Conservation (phyloP, 2,329 filamentous ascomycete species). For the Tolypocladium paradoxum region DNA sequence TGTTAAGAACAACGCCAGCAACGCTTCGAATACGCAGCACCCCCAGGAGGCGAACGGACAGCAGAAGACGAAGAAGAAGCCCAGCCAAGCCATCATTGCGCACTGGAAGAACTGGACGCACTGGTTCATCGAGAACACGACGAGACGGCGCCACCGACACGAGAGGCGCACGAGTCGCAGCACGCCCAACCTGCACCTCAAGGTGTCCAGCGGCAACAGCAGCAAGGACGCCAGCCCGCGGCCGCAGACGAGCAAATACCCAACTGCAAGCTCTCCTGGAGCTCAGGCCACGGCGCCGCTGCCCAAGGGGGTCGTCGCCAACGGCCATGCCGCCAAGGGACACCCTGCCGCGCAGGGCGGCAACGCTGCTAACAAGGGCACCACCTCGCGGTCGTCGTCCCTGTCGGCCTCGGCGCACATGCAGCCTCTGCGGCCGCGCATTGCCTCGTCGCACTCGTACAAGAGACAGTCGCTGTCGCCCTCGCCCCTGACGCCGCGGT, state of each 20-base stretch:
- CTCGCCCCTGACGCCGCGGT: constrained; percentile 77
- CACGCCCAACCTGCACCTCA: constrained; percentile 45
- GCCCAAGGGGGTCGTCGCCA: constrained; percentile 40
- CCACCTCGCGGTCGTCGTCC: constrained; percentile 10
- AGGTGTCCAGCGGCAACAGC: constrained; percentile 33
- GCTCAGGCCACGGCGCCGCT: constrained; percentile 30
- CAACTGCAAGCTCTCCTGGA: constrained; percentile 26
- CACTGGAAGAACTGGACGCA: constrained; percentile 56
- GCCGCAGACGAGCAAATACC: constrained; percentile 49
- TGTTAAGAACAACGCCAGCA: constrained; percentile 17
- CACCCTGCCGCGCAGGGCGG: constrained; percentile 7
- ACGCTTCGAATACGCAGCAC: constrained; percentile 10
- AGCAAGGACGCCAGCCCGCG: constrained; percentile 44
- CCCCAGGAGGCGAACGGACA: constrained; percentile 17
- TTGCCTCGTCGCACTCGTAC: constrained; percentile 31
- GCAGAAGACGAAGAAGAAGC: constrained; percentile 43
- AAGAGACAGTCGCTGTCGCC: constrained; percentile 78
- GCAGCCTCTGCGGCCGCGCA: constrained; percentile 14
- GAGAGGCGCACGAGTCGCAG: constrained; percentile 44
- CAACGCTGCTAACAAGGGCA: constrained; percentile 8
- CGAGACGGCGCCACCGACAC: constrained; percentile 36
- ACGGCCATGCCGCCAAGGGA: constrained; percentile 32
- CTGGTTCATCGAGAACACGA: constrained; percentile 51
- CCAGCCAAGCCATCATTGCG: constrained; percentile 46
- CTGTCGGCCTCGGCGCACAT: constrained; percentile 15